Percentiles rank a stretch among this genome's conserved stretches.
phyloP scores from a whole-genome alignment of 78 protist species.

The Dictyostelium purpureum region DNA sequence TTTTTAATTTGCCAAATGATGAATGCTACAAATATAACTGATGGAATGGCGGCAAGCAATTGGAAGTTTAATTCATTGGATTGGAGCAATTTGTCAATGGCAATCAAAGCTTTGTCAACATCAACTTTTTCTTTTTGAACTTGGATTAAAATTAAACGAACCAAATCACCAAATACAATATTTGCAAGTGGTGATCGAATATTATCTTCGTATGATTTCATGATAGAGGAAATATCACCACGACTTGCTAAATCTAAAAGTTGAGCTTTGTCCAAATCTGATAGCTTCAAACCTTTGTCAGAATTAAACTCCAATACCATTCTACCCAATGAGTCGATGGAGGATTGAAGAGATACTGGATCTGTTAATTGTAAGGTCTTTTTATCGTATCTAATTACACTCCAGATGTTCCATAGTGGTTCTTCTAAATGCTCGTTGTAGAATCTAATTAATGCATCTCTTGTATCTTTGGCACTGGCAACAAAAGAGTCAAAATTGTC shows the following conservation, averaged over 20 bases:
- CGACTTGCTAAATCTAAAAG: neutral
- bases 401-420: conserved; percentile 54
- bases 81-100: conserved; percentile 70
- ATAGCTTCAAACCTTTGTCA: neutral
- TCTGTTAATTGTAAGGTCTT: conserved; percentile 29
- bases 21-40: neutral
- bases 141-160: conserved; percentile 45
- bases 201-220: conserved; percentile 40
- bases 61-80: conserved; percentile 70
- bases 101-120: conserved; percentile 63
- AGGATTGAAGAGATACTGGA: conserved; percentile 30
- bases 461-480: neutral
- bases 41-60: conserved; percentile 66
- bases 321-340: conserved; percentile 21
- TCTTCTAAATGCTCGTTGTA: conserved; percentile 37
- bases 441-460: conserved; percentile 39
- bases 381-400: conserved; percentile 58
- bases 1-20: conserved; percentile 23
- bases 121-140: conserved; percentile 74
- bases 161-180: conserved; percentile 54
- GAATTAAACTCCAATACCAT: conserved; percentile 43
- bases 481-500: conserved; percentile 19
- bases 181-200: conserved; percentile 18
- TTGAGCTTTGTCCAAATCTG: neutral
- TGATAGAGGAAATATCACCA: conserved; percentile 48